Evolutionary conservation across 257 asterid species (phyloP), one percentile per base, ranked within the genome.

Genomic region (Salvia splendens): DNA sequence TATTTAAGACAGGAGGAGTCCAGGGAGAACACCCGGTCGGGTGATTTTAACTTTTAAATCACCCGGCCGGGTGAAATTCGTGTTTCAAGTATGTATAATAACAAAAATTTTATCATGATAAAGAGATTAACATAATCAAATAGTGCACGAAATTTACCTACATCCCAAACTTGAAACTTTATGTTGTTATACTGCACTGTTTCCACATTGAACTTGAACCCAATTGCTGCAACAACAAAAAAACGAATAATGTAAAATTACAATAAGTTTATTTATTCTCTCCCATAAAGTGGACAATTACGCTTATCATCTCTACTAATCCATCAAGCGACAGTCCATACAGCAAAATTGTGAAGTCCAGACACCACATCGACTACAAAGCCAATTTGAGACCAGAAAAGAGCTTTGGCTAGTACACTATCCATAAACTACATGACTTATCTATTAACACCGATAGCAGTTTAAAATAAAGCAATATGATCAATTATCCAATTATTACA

Each of bases 111-210:
- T 62, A 28, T 40, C 41, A 46, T 28, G 42, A 48, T 15, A 41
- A 64, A 36, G 30, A 64, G 47, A 14, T 30, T 68, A 14, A 20
- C 64, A 47, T 5, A 0, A 40, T 36, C 58, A 24, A 14, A 36
- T 11, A 40, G 17, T n/a, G 73, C 49, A 53, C 45, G 61, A 50
- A 32, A 24, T 28, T 49, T 86, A 87, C 97, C 98, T 55, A 92
- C 89, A 86, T 92, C 98, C 97, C 96, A 89, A 49, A 89, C 96
- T 85, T 89, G 95, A 80, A 92, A 89, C 85, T 92, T 92, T 43
- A 92, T 87, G 72, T 87, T 87, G 75, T 89, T 92, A 70, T 92
- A 83, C 83, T 87, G 97, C 84, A 92, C 88, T 0, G 96, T 92
- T 69, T 92, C 98, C 78, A 92, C 98, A 76, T 92, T 87, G 80